Percentiles rank a stretch among this genome's conserved stretches.
Conservation (phyloP, 768 basidiomycete species). For the Imleria badia region DNA sequence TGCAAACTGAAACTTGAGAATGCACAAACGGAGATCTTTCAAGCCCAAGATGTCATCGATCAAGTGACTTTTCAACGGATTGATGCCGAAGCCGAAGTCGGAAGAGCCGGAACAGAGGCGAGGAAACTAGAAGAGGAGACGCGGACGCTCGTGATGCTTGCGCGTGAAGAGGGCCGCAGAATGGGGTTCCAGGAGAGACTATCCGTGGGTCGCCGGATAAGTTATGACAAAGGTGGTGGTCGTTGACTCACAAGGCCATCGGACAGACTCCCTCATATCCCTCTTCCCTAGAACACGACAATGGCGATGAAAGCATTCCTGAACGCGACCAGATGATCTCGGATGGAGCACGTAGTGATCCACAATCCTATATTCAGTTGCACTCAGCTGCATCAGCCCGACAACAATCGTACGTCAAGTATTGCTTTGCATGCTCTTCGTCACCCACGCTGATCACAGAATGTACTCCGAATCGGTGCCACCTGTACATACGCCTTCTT, state of each 20-base stretch:
- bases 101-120: constrained; percentile 43
- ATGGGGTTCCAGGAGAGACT: constrained; percentile 44
- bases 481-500: constrained; percentile 20
- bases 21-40: constrained; percentile 44
- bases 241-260: constrained; percentile 8
- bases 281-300: constrained; percentile 12
- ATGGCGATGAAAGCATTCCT: constrained; percentile 13
- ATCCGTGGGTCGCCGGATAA: constrained; percentile 30
- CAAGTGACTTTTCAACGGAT: constrained; percentile 42
- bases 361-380: constrained; percentile 10
- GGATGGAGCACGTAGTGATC: constrained; percentile 24
- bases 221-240: constrained; percentile 29
- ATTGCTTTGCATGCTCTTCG: neutral
- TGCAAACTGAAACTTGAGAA: constrained; percentile 47
- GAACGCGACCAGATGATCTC: constrained; percentile 10
- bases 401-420: constrained; percentile 25
- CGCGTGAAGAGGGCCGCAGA: constrained; percentile 44
- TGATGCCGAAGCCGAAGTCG: constrained; percentile 46
- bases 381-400: constrained; percentile 16
- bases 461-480: constrained; percentile 28
- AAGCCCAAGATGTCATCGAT: constrained; percentile 43
- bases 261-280: constrained; percentile 11
- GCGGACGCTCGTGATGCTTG: constrained; percentile 37
- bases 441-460: constrained; percentile 21
- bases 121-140: constrained; percentile 43